A percentile compares a stretch with the other conserved stretches of the same genome.
These are phyloP conservation scores for Nissolia schottii DNA, from an alignment of 306 rosid genomes.

Conservation along the genomic window DNA sequence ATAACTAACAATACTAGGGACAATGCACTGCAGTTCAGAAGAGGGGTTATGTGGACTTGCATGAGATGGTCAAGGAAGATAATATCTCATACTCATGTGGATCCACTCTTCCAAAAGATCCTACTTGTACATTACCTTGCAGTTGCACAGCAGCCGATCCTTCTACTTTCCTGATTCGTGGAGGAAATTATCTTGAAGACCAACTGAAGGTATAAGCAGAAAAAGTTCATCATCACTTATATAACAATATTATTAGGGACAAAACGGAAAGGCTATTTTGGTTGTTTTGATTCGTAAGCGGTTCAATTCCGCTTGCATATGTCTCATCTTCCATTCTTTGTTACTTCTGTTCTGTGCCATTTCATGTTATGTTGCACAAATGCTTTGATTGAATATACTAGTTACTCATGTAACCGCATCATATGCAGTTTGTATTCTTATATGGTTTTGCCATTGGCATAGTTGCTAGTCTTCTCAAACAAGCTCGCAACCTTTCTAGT, in stretches of 20 bases:
- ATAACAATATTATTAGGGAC: neutral
- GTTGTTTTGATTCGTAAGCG: neutral
- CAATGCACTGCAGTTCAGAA: conserved; percentile 63
- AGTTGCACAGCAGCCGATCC: conserved; percentile 79
- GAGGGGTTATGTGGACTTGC: conserved; percentile 74
- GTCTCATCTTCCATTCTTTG: neutral
- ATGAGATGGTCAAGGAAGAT: conserved; percentile 64
- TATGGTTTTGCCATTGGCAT: neutral
- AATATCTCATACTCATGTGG: conserved; percentile 55
- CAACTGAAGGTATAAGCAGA: conserved; percentile 52
- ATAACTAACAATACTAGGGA: conserved; percentile 22
- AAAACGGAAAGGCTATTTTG: neutral
- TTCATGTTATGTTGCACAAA: neutral
- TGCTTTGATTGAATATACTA: conserved; percentile 7
- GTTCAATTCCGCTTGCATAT: neutral
- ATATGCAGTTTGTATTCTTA: neutral
- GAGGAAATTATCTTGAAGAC: conserved; percentile 68
- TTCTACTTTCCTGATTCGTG: conserved; percentile 87
- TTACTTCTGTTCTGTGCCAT: neutral
- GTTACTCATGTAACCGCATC: neutral
- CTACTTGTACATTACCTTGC: conserved; percentile 62
- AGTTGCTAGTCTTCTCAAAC: conserved; percentile 6
- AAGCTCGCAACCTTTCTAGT: neutral
- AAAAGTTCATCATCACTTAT: neutral
- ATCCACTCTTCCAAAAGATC: conserved; percentile 76